Conservation (phyloP, 169 alveolate species). For the Babesia bigemina region DNA sequence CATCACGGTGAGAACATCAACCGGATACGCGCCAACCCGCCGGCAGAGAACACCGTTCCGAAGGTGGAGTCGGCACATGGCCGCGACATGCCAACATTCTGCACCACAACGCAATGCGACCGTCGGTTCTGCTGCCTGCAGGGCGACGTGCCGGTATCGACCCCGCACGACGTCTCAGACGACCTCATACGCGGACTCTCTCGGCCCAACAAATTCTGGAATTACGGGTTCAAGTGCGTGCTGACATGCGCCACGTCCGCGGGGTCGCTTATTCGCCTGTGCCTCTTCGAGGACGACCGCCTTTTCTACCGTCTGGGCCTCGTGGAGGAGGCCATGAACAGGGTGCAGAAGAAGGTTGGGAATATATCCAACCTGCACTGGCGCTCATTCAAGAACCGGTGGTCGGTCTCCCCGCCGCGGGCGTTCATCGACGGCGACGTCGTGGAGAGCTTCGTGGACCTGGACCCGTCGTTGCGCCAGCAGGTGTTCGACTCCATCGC, state of each 20-base stretch:
- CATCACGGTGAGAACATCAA: conserved; percentile 65
- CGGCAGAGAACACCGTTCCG: background rate
- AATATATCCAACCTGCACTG: conserved; percentile 36
- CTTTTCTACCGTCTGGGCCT: conserved; percentile 52
- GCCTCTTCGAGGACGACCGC: conserved; percentile 42
- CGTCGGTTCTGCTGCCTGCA: conserved; percentile 24
- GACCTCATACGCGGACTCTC: conserved; percentile 19
- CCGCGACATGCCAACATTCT: conserved; percentile 30
- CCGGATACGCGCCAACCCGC: conserved; percentile 26
- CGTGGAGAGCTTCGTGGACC: conserved; percentile 46
- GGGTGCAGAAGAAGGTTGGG: conserved; percentile 37
- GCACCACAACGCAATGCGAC: background rate
- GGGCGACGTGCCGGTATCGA: background rate
- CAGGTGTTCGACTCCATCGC: conserved; percentile 21
- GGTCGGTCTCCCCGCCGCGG: conserved; percentile 22
- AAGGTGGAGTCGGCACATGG: background rate
- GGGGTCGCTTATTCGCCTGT: conserved; percentile 52
- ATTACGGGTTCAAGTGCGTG: conserved; percentile 20
- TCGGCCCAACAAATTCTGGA: conserved; percentile 28
- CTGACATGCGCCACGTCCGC: conserved; percentile 52
- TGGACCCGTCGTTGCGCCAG: conserved; percentile 5
- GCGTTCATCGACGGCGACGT: conserved; percentile 68
- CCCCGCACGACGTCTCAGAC: background rate
- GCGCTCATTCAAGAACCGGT: conserved; percentile 51
- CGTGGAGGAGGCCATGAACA: conserved; percentile 46